phyloP scores from a whole-genome alignment of 202 grass and related monocot genomes.

The Schoenoplectus triqueter region DNA sequence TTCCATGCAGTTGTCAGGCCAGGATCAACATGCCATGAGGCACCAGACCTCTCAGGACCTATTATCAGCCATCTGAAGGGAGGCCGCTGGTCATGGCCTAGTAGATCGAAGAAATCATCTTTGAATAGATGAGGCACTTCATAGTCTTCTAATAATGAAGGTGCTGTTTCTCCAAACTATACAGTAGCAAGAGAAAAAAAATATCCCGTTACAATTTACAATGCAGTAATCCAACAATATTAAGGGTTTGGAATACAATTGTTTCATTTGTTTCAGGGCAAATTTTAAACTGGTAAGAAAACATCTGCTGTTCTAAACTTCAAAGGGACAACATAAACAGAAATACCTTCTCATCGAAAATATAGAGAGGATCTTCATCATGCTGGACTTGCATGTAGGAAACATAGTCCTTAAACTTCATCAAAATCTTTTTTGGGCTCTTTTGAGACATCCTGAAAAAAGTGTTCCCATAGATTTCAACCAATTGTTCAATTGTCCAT shows the following conservation, averaged over 20 bases:
- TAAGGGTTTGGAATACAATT: background rate
- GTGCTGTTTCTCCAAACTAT: constrained; percentile 87
- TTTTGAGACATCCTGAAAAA: constrained; percentile 91
- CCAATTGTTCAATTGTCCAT: constrained; percentile 82
- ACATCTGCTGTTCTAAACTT: background rate
- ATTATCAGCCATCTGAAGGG: constrained; percentile 96
- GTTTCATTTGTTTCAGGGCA: constrained; percentile 6
- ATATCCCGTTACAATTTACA: constrained; percentile 11
- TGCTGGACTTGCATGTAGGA: constrained; percentile 94
- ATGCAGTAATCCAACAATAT: background rate
- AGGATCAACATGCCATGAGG: constrained; percentile 99
- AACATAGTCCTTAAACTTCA: constrained; percentile 95
- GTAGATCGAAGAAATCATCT: constrained; percentile 85
- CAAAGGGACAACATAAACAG: background rate
- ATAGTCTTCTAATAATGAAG: constrained; percentile 82
- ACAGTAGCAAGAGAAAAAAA: constrained; percentile 42
- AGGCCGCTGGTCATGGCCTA: constrained; percentile 79
- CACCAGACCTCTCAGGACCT: constrained; percentile 94
- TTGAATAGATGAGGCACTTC: constrained; percentile 79
- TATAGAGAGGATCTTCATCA: constrained; percentile 98
- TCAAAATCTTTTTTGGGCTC: constrained; percentile 77
- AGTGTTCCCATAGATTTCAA: constrained; percentile 65
- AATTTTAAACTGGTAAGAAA: background rate
- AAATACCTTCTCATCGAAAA: constrained; percentile 92
- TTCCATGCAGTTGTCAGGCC: constrained; percentile 95